A percentile compares a stretch with the other conserved stretches of the same genome.
Conservation (phyloP, 345 rosid species). For the Acer campestre region DNA sequence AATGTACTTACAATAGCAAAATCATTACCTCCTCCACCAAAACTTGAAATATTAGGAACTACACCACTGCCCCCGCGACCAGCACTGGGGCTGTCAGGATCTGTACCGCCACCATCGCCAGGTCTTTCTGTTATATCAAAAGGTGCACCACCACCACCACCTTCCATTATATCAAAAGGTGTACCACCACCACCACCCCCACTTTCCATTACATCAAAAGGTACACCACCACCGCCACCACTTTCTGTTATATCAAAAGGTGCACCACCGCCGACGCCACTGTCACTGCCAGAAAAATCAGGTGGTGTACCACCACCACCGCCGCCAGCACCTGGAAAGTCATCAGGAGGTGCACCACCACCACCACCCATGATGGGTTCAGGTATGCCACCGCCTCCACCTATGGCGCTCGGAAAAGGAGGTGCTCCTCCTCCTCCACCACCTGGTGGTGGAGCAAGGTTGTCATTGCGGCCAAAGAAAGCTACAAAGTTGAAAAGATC, state of each 20-base stretch:
- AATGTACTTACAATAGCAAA: conserved; percentile 7
- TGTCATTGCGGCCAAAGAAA: conserved; percentile 67
- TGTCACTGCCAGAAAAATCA: conserved; percentile 24
- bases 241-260: neutral
- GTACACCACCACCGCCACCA: conserved; percentile 9
- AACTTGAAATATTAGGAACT: neutral
- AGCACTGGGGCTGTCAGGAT: conserved; percentile 4
- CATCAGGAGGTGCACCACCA: conserved; percentile 26
- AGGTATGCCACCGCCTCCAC: conserved; percentile 34
- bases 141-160: conserved; percentile 22
- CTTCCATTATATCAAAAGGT: conserved; percentile 15
- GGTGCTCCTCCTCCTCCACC: conserved; percentile 66
- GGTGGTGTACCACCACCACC: conserved; percentile 23
- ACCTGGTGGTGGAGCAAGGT: conserved; percentile 51
- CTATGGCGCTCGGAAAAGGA: conserved; percentile 38
- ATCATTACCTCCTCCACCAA: conserved; percentile 29
- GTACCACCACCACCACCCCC: conserved; percentile 23
- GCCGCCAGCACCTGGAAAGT: conserved; percentile 20
- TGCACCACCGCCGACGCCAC: conserved; percentile 12
- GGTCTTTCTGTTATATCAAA: conserved; percentile 18
- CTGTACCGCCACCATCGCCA: conserved; percentile 21
- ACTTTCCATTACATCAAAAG: neutral
- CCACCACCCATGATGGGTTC: conserved; percentile 39
- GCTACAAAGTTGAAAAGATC: conserved; percentile 86
- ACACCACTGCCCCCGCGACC: conserved; percentile 15